A percentile compares a stretch with the other conserved stretches of the same genome.
These are phyloP conservation scores for Neofusicoccum umdonicola DNA, from an alignment of 2,329 filamentous ascomycete species.

Conservation along the genomic window DNA sequence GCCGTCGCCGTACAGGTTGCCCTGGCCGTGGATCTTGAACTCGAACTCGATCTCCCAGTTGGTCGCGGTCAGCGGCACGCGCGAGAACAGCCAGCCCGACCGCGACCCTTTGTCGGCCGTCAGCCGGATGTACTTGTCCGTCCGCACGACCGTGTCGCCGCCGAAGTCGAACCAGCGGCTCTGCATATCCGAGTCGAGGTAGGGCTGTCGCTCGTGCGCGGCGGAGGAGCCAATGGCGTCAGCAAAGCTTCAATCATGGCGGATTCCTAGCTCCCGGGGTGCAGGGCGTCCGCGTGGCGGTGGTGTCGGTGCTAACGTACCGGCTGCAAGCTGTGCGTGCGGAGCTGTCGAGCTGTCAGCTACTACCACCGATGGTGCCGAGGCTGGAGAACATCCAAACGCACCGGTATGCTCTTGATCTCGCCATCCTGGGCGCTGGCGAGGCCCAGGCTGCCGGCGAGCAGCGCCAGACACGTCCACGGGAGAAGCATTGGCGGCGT, in stretches of 20 bases:
- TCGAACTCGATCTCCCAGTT: slow-evolving; percentile 99
- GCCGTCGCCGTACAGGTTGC: slow-evolving; percentile 90
- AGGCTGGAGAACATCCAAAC: slow-evolving; percentile 29
- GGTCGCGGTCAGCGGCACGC: slow-evolving; percentile 90
- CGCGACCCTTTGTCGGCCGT: slow-evolving; percentile 89
- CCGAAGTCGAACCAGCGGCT: slow-evolving; percentile 99
- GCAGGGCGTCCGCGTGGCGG: not conserved
- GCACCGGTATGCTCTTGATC: slow-evolving; percentile 65
- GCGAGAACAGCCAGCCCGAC: slow-evolving; percentile 88
- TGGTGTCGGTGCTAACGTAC: slow-evolving; percentile 52
- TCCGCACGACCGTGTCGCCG: slow-evolving; percentile 82
- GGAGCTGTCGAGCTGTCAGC: slow-evolving; percentile 56
- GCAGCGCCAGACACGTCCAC: slow-evolving; percentile 37
- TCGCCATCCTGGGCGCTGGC: slow-evolving; percentile 42
- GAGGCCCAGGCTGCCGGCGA: slow-evolving; percentile 37
- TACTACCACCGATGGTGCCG: slow-evolving; percentile 4
- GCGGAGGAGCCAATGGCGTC: not conserved
- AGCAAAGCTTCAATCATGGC: not conserved
- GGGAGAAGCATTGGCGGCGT: slow-evolving; percentile 32
- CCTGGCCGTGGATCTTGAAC: slow-evolving; percentile 87
- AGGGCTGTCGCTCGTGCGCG: slow-evolving; percentile 61
- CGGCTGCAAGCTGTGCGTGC: slow-evolving; percentile 79
- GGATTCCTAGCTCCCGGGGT: not conserved
- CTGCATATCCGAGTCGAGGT: slow-evolving; percentile 96
- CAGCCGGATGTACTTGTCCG: slow-evolving; percentile 82